Base-by-base conservation (phyloP, 768 basidiomycete genomes). In the Psilocybe sp. region DNA sequence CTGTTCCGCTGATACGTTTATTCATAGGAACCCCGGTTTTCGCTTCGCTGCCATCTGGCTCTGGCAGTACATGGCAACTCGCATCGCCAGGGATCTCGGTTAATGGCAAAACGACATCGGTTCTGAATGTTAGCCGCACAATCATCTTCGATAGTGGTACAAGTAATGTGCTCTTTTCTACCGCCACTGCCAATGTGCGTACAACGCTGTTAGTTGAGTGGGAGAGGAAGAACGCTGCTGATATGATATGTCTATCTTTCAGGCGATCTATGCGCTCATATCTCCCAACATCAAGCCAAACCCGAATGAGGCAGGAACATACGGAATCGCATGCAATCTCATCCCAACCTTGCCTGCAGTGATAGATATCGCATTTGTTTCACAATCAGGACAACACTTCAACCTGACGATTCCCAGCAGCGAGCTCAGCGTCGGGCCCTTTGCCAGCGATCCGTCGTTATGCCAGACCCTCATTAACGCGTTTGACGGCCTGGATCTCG, bases 391-490 rank as follows among this genome's bases (percentile, higher is more conserved):
- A 34, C 52, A 50, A 23, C 71, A 71, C 12, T 82, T 82, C 69
- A 78, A 81, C 55, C 65, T 82, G 19, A 81, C 79, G 3, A 78
- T 82, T 51, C 80, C 80, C 14, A 77, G 75, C 64, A 73, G 65
- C 51, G 80, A 82, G 59, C 72, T 84, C 44, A 79, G 68, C 55
- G 79, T 81, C 32, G 81, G 80, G 10, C 79, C 80, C 12, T 82
- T 82, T 62, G 60, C 67, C n/a, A 75, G 68, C 54, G 66, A 81
- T 55, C 65, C 78, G 5, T 59, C 69, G 13, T 61, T 71, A 23
- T 82, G 80, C 61, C 80, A 82, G 61, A 81, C 80, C 5, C 69
- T 82, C 28, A 79, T 81, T 67, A 82, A 81, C 55, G 76, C 79
- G n/a, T 74, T 76, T 53, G 78, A 81, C 59, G 74, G 73, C 3